A percentile compares a stretch with the other conserved stretches of the same genome.
phyloP scores from a whole-genome alignment of 768 basidiomycete species.

The Leccinum barrowsii region DNA sequence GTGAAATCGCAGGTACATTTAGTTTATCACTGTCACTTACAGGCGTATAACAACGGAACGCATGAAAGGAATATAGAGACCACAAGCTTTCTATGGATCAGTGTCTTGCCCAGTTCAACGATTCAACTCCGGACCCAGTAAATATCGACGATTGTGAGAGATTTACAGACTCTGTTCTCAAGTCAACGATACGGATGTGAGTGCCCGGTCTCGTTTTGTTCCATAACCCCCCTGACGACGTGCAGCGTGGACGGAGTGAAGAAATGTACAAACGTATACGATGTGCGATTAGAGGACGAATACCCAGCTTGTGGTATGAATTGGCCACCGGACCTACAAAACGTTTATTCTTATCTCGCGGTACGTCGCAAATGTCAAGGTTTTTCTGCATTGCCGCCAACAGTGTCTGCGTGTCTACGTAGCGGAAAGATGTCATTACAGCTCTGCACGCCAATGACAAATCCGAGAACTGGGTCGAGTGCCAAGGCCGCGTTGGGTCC shows the following conservation, averaged over 20 bases:
- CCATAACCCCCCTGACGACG: neutral
- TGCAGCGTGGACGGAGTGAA: constrained; percentile 60
- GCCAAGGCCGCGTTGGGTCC: constrained; percentile 59
- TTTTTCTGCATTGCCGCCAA: neutral
- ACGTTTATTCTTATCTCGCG: constrained; percentile 72
- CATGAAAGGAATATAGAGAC: constrained; percentile 53
- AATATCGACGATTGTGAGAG: constrained; percentile 53
- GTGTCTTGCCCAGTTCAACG: constrained; percentile 50
- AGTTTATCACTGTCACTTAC: neutral
- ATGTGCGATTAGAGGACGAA: constrained; percentile 85
- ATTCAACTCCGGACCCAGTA: constrained; percentile 50
- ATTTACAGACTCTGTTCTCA: constrained; percentile 47
- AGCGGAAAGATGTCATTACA: constrained; percentile 77
- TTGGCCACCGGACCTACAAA: constrained; percentile 87
- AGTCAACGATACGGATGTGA: constrained; percentile 21
- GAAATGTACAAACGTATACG: constrained; percentile 93
- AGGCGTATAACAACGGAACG: neutral
- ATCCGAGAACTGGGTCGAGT: constrained; percentile 85
- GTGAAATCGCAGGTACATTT: constrained; percentile 59
- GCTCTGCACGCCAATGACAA: constrained; percentile 82
- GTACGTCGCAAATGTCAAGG: constrained; percentile 45
- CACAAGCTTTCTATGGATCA: constrained; percentile 54
- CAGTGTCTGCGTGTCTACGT: neutral
- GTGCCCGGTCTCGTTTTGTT: constrained; percentile 1
- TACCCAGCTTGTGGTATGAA: constrained; percentile 93